phyloP scores from a whole-genome alignment of 352 stramenopile genomes.

The Globisporangium canariense region DNA sequence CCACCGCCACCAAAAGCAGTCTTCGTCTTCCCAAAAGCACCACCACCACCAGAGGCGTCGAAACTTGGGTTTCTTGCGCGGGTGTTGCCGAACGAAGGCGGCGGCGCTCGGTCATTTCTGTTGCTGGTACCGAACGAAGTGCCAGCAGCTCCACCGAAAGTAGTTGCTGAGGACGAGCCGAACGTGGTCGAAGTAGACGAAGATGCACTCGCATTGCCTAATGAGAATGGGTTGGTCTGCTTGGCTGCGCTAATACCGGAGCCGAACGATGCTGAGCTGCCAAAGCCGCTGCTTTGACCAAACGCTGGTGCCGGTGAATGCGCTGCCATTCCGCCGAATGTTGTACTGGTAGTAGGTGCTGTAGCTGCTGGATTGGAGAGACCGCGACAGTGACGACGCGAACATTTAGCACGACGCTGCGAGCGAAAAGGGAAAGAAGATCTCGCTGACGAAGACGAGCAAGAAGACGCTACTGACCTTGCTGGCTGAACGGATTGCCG shows the following conservation, averaged over 20 bases:
- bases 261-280: slow-evolving; percentile 3
- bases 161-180: not conserved
- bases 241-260: not conserved
- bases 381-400: no score
- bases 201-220: not conserved
- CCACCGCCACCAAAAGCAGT: not conserved
- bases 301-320: slow-evolving; percentile 26
- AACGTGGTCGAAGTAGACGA: slow-evolving; percentile 6
- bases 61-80: slow-evolving; percentile 4
- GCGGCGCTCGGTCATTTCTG: slow-evolving; percentile 1
- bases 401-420: not conserved
- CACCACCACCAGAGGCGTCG: slow-evolving; percentile 1
- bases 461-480: slow-evolving; percentile 29
- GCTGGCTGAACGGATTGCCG: slow-evolving; percentile 35
- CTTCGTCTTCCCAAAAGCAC: not conserved
- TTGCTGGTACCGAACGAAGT: not conserved
- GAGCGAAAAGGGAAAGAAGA: no score
- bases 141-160: slow-evolving; percentile 9
- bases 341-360: slow-evolving; percentile 17
- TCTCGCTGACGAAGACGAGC: no score
- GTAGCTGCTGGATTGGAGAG: slow-evolving; percentile 4
- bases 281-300: slow-evolving; percentile 25
- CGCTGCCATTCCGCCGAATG: slow-evolving; percentile 25
- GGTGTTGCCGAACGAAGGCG: slow-evolving; percentile 11
- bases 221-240: slow-evolving; percentile 17